These are phyloP conservation scores for Liquidambar formosana DNA, from an alignment of 164 flowering plant genomes.

Conservation along the genomic window DNA sequence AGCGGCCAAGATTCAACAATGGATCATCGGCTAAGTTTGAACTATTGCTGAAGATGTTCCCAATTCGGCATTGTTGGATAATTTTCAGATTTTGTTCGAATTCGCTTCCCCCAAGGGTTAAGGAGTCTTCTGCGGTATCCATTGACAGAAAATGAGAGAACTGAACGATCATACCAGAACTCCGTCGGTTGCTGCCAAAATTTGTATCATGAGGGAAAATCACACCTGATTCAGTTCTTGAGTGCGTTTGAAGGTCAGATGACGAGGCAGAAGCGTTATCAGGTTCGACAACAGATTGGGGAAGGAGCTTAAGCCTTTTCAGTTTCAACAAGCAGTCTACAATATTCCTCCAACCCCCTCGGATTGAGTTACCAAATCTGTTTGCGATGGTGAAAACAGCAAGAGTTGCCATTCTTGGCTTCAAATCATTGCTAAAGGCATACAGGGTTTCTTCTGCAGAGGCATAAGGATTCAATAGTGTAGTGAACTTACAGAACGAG, in stretches of 20 bases:
- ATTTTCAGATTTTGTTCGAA: slow-evolving; percentile 78
- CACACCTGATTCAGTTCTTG: slow-evolving; percentile 44
- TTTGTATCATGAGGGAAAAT: slow-evolving; percentile 34
- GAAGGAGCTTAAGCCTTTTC: slow-evolving; percentile 76
- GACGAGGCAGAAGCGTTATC: slow-evolving; percentile 34
- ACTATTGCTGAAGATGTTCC: slow-evolving; percentile 63
- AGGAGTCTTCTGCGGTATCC: slow-evolving; percentile 66
- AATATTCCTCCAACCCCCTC: slow-evolving; percentile 88
- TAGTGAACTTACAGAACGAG: slow-evolving; percentile 82
- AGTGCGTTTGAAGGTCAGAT: slow-evolving; percentile 21
- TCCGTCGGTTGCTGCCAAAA: slow-evolving; percentile 19
- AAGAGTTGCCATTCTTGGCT: slow-evolving; percentile 85
- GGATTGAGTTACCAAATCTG: slow-evolving; percentile 59
- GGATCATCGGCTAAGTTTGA: slow-evolving; percentile 55
- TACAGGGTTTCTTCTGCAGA: slow-evolving; percentile 86
- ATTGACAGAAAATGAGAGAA: slow-evolving; percentile 69
- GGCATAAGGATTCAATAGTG: slow-evolving; percentile 80
- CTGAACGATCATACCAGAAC: slow-evolving; percentile 44
- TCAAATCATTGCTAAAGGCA: slow-evolving; percentile 71
- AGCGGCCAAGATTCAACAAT: slow-evolving; percentile 68
- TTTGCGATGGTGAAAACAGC: slow-evolving; percentile 88
- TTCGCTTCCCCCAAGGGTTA: slow-evolving; percentile 54
- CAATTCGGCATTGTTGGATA: slow-evolving; percentile 78
- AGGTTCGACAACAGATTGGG: slow-evolving; percentile 69
- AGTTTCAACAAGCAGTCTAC: slow-evolving; percentile 86